These are phyloP conservation scores for Solanum medicagineum DNA, from an alignment of 257 asterid species.

Conservation along the genomic window DNA sequence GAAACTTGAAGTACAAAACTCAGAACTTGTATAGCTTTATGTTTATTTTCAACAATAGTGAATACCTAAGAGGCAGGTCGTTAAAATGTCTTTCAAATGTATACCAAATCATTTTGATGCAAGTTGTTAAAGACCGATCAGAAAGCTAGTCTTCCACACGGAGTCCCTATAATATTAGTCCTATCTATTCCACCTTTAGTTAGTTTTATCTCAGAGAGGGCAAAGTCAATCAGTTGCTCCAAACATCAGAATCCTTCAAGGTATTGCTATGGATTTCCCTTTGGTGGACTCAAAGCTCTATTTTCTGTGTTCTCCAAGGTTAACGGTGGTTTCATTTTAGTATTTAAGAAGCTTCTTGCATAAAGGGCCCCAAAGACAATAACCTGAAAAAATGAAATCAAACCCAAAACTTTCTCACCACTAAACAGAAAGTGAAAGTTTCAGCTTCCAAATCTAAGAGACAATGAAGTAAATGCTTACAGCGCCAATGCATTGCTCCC, in stretches of 20 bases:
- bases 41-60: background rate
- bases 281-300: slow-evolving; percentile 36
- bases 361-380: slow-evolving; percentile 80
- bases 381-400: slow-evolving; percentile 33
- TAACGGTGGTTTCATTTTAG: slow-evolving; percentile 21
- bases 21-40: background rate
- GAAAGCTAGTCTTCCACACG: background rate
- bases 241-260: background rate
- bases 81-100: background rate
- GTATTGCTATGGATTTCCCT: slow-evolving; percentile 10
- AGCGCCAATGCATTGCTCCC: slow-evolving; percentile 76
- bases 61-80: background rate
- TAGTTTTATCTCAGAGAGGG: background rate
- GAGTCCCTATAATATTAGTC: background rate
- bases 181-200: background rate
- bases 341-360: slow-evolving; percentile 52
- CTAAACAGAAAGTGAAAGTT: background rate
- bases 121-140: background rate
- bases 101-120: background rate
- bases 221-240: background rate
- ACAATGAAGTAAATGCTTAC: slow-evolving; percentile 34
- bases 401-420: background rate
- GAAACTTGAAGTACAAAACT: background rate
- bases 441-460: background rate
- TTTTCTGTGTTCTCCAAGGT: slow-evolving; percentile 30